Evolutionary conservation across 257 asterid genomes (phyloP).

Genomic region (Paulownia fortunei): DNA sequence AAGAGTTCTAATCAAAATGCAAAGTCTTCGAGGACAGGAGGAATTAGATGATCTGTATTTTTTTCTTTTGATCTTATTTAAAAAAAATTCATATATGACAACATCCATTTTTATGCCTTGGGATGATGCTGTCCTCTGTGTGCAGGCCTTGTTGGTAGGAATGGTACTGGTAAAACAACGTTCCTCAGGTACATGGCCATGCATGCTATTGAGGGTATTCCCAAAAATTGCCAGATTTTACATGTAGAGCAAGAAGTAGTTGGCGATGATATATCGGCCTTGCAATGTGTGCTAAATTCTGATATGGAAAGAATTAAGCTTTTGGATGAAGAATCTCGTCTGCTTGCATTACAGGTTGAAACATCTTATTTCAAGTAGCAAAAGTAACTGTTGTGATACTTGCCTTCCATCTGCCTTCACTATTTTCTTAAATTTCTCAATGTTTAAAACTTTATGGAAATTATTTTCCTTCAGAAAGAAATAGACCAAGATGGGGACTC

Average conservation of each 20-base stretch:
- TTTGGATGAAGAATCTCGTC: slow-evolving; percentile 82
- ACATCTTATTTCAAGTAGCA: slow-evolving; percentile 32
- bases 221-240: slow-evolving; percentile 92
- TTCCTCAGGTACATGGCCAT: slow-evolving; percentile 95
- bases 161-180: slow-evolving; percentile 99
- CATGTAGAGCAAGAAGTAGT: slow-evolving; percentile 98
- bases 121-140: slow-evolving; percentile 30
- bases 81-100: neutral
- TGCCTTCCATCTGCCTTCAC: slow-evolving; percentile 28
- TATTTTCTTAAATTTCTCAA: slow-evolving; percentile 25
- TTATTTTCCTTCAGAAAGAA: slow-evolving; percentile 55
- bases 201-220: slow-evolving; percentile 98
- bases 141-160: slow-evolving; percentile 97
- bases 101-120: neutral
- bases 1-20: neutral
- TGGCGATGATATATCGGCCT: slow-evolving; percentile 80
- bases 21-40: neutral
- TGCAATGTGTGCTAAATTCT: slow-evolving; percentile 92
- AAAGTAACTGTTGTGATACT: slow-evolving; percentile 25
- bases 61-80: neutral
- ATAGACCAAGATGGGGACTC: slow-evolving; percentile 60
- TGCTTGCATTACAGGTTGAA: slow-evolving; percentile 81
- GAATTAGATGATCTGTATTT: neutral
- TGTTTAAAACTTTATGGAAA: slow-evolving; percentile 8
- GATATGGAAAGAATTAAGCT: slow-evolving; percentile 87